Evolutionary conservation across 371 early-diverging fungal genomes (phyloP).

Genomic region (Umbelopsis sp.): DNA sequence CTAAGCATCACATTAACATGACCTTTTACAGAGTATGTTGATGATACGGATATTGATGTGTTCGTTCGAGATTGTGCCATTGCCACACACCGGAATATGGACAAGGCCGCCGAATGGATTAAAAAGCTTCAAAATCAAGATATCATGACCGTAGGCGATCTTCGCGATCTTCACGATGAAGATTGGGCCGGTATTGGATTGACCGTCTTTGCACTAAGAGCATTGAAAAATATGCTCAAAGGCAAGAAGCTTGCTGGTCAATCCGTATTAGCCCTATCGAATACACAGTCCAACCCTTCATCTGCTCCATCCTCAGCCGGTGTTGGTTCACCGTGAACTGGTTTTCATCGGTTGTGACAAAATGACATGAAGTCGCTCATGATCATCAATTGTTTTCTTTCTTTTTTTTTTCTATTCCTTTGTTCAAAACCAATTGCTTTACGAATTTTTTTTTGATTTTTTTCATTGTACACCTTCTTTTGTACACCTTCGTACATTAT

Average conservation of each 20-base stretch:
- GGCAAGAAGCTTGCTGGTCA: conserved; percentile 52
- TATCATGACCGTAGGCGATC: conserved; percentile 82
- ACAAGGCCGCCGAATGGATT: conserved; percentile 80
- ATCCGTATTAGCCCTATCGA: not conserved
- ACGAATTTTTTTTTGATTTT: not conserved
- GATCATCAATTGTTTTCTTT: not conserved
- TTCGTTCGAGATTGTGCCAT: conserved; percentile 72
- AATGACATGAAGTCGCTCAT: no score
- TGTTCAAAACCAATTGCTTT: not conserved
- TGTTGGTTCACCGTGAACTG: conserved; percentile 4
- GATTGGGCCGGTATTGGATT: conserved; percentile 81
- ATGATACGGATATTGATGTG: conserved; percentile 70
- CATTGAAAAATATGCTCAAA: conserved; percentile 77
- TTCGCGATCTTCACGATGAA: conserved; percentile 76
- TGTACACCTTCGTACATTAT: not conserved
- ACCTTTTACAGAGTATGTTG: conserved; percentile 51
- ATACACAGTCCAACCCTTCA: not conserved
- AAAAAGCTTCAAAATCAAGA: conserved; percentile 74
- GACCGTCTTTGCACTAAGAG: conserved; percentile 88
- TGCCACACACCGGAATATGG: conserved; percentile 67
- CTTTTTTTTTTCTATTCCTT: not conserved
- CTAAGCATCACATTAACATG: not conserved
- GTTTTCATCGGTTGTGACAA: not conserved
- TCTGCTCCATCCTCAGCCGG: conserved; percentile 13
- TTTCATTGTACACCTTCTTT: not conserved